Evolutionary conservation across 352 stramenopile species (phyloP).

Genomic region (Pythium volutum): DNA sequence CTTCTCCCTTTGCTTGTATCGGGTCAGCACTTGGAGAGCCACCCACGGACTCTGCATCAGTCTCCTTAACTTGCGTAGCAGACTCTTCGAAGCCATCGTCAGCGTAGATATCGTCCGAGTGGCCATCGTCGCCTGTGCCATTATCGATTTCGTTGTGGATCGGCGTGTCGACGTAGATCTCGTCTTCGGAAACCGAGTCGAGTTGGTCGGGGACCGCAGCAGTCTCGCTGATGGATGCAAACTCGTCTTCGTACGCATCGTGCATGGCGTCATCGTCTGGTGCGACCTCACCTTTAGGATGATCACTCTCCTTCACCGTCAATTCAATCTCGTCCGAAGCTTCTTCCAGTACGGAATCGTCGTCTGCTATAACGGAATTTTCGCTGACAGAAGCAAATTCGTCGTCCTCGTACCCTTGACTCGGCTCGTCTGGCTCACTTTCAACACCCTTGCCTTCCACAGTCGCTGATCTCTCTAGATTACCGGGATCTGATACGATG

Average conservation of each 20-base stretch:
- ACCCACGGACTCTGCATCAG: not conserved
- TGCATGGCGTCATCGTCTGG: not conserved
- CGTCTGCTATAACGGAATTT: not conserved
- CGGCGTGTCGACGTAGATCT: not conserved
- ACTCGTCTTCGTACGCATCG: conserved; percentile 21
- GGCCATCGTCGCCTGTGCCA: not conserved
- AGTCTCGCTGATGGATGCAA: conserved; percentile 6
- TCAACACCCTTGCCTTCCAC: not conserved
- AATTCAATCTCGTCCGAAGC: not conserved
- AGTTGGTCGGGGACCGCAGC: not conserved
- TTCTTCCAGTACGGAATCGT: not conserved
- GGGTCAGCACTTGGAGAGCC: not conserved
- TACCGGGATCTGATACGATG: not conserved
- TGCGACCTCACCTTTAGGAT: not conserved
- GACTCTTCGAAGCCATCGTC: conserved; percentile 9
- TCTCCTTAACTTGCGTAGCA: not conserved
- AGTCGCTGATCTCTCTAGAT: not conserved
- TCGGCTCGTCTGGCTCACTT: not conserved
- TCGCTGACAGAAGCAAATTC: conserved; percentile 38
- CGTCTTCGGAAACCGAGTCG: not conserved
- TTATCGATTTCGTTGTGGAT: not conserved
- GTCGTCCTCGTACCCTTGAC: conserved; percentile 24
- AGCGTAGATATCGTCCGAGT: conserved; percentile 1
- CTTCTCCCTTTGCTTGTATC: conserved; percentile 4
- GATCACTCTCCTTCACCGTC: not conserved